Percentiles rank a stretch among this genome's conserved stretches.
Conservation (phyloP, 495 filamentous ascomycete genomes). For the Niebla homalea region DNA sequence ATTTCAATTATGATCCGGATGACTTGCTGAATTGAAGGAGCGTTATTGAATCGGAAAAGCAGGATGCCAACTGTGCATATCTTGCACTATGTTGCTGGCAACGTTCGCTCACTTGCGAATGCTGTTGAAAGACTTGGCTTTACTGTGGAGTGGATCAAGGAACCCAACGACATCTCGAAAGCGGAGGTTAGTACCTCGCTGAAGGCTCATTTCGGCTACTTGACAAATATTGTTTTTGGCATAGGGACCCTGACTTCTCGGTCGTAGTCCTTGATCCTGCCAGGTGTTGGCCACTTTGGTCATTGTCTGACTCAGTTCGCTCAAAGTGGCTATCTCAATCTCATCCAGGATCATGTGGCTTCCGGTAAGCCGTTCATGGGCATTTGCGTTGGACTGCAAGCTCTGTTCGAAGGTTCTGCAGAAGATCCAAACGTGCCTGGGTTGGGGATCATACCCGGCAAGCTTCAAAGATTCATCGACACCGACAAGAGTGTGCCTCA, state of each 20-base stretch:
- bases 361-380: conserved; percentile 94
- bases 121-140: conserved; percentile 92
- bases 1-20: too few relatives aligned
- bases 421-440: conserved; percentile 61
- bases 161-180: conserved; percentile 66
- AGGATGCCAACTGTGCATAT: conserved; percentile 86
- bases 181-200: conserved; percentile 52
- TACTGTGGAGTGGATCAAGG: conserved; percentile 80
- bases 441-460: conserved; percentile 57
- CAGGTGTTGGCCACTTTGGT: conserved; percentile 94
- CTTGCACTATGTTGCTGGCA: conserved; percentile 76
- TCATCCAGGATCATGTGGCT: conserved; percentile 65
- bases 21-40: too few relatives aligned
- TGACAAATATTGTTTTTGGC: not conserved
- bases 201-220: not conserved
- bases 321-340: conserved; percentile 64
- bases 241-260: conserved; percentile 1
- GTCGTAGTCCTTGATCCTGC: conserved; percentile 55
- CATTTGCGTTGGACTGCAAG: conserved; percentile 91
- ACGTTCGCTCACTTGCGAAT: conserved; percentile 89
- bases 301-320: conserved; percentile 80
- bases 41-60: too few relatives aligned
- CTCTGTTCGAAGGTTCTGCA: conserved; percentile 70
- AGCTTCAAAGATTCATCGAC: conserved; percentile 64
- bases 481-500: conserved; percentile 79